These are phyloP conservation scores for Heterobasidion parviporum DNA, from an alignment of 1,284 basidiomycete species.

Conservation along the genomic window DNA sequence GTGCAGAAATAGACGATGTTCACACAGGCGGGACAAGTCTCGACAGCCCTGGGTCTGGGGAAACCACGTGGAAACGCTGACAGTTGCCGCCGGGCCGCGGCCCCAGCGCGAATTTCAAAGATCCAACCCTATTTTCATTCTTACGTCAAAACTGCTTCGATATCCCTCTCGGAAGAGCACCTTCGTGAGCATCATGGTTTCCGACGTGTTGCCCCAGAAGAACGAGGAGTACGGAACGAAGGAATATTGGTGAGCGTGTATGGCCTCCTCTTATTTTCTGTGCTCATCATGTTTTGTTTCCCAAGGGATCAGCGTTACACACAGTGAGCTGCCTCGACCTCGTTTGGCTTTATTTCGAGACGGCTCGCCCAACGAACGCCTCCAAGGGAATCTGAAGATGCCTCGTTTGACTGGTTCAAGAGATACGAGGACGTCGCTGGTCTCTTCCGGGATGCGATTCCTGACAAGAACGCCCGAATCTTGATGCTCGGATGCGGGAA, in stretches of 20 bases:
- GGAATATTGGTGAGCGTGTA: constrained; percentile 56
- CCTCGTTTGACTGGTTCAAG: constrained; percentile 85
- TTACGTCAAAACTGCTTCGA: too few relatives aligned
- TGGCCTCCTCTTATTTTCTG: neutral
- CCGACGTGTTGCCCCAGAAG: constrained; percentile 43
- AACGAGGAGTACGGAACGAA: constrained; percentile 74
- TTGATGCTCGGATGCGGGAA: constrained; percentile 92
- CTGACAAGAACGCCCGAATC: constrained; percentile 58
- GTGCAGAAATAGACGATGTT: neutral
- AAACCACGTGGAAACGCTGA: neutral
- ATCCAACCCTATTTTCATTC: too few relatives aligned
- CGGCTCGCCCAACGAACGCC: neutral
- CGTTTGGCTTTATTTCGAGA: neutral
- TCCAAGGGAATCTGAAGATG: constrained; percentile 53
- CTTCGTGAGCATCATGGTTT: constrained; percentile 2
- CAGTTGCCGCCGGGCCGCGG: too few relatives aligned
- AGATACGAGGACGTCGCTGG: constrained; percentile 60
- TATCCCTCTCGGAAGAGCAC: neutral
- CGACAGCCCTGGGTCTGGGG: neutral
- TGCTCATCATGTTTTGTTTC: neutral
- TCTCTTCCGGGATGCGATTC: constrained; percentile 54
- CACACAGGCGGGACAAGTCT: neutral
- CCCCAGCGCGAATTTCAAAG: too few relatives aligned
- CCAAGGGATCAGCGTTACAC: constrained; percentile 64
- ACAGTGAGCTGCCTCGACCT: constrained; percentile 32